phyloP scores from a whole-genome alignment of 352 stramenopile species.

The Albugo candida region DNA sequence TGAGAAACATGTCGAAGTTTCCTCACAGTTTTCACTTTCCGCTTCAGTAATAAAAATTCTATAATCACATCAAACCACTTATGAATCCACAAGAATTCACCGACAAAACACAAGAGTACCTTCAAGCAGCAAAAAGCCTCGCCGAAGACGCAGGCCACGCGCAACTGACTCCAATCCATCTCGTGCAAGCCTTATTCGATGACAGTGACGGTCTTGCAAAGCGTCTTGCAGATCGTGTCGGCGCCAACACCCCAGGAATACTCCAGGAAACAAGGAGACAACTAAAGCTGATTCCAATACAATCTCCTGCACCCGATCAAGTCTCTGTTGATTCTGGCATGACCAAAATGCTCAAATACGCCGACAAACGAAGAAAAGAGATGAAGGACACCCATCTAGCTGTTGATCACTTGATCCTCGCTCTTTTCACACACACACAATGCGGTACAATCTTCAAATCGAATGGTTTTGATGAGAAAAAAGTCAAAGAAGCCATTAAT shows the following conservation, averaged over 20 bases:
- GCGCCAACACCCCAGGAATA: constrained; percentile 28
- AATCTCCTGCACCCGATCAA: constrained; percentile 48
- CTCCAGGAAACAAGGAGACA: constrained; percentile 21
- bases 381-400: constrained; percentile 61
- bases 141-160: constrained; percentile 50
- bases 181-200: constrained; percentile 45
- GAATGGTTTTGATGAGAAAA: constrained; percentile 39
- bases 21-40: too few species aligned
- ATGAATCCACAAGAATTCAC: constrained; percentile 67
- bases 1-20: too few species aligned
- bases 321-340: constrained; percentile 38
- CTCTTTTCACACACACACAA: constrained; percentile 40
- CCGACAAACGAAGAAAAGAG: constrained; percentile 61
- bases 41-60: too few species aligned
- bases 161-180: constrained; percentile 53
- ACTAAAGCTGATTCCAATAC: constrained; percentile 45
- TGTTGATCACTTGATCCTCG: constrained; percentile 49
- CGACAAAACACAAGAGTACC: constrained; percentile 53
- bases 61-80: constrained; percentile 4
- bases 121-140: constrained; percentile 23
- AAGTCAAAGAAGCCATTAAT: constrained; percentile 45
- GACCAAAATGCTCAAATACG: constrained; percentile 65
- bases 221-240: constrained; percentile 24
- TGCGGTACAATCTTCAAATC: constrained; percentile 37
- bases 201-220: constrained; percentile 36